These are phyloP conservation scores for Macaranga tanarius DNA, from an alignment of 441 rosid species.

Conservation along the genomic window DNA sequence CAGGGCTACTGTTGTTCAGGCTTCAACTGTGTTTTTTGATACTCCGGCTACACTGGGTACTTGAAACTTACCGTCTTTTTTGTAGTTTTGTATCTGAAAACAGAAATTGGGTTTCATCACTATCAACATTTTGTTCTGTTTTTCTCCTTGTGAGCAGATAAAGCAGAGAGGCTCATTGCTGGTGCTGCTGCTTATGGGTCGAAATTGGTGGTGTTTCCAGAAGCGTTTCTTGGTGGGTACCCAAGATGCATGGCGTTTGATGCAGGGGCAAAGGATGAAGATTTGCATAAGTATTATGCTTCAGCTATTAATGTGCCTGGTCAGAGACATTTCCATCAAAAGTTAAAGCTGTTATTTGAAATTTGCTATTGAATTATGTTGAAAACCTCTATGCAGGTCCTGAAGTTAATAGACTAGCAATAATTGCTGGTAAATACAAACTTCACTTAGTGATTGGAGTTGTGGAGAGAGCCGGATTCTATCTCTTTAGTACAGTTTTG, in stretches of 20 bases:
- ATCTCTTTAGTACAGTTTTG: slow-evolving; percentile 60
- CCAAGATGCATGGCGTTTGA: slow-evolving; percentile 61
- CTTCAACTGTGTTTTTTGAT: slow-evolving; percentile 72
- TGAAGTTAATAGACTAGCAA: slow-evolving; percentile 27
- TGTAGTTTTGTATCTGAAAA: background rate
- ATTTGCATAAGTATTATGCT: slow-evolving; percentile 65
- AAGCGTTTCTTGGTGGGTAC: slow-evolving; percentile 83
- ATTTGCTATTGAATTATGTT: background rate
- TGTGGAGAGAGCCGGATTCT: slow-evolving; percentile 25
- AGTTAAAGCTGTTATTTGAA: background rate
- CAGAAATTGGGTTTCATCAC: background rate
- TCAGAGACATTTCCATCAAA: slow-evolving; percentile 20
- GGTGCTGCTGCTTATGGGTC: slow-evolving; percentile 72
- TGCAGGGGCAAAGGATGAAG: slow-evolving; percentile 46
- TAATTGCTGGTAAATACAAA: slow-evolving; percentile 23
- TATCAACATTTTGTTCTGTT: background rate
- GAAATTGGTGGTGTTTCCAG: slow-evolving; percentile 80
- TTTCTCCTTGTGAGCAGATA: slow-evolving; percentile 37
- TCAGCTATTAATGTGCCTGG: slow-evolving; percentile 87
- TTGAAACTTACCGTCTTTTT: background rate
- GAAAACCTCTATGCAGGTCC: slow-evolving; percentile 18
- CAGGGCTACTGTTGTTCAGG: slow-evolving; percentile 85
- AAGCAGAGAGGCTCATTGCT: slow-evolving; percentile 77
- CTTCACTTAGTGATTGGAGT: slow-evolving; percentile 30
- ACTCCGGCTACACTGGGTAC: slow-evolving; percentile 82